A percentile compares a stretch with the other conserved stretches of the same genome.
Conservation (phyloP, 2,329 filamentous ascomycete species). For the Fusarium brachygibbosum region DNA sequence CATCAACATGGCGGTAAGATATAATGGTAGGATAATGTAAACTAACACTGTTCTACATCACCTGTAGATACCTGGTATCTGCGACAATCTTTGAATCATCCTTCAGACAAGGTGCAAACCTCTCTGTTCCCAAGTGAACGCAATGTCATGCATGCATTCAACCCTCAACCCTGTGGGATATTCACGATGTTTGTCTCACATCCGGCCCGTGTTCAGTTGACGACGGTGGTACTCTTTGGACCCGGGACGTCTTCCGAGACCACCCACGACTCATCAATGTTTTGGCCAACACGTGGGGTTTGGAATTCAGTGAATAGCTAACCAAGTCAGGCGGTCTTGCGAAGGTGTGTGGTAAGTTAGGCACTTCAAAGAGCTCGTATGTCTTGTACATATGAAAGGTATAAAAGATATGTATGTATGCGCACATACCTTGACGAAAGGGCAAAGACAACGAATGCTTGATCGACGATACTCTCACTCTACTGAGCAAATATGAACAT, state of each 20-base stretch:
- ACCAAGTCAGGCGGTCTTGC: not conserved
- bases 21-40: not conserved
- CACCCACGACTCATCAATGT: constrained; percentile 8
- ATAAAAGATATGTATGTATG: not conserved
- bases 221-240: constrained; percentile 1
- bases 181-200: constrained; percentile 15
- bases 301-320: not conserved
- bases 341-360: not conserved
- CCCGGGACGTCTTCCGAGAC: constrained; percentile 19
- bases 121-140: not conserved
- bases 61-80: not conserved
- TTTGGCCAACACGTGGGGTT: constrained; percentile 18
- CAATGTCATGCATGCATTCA: constrained; percentile 7
- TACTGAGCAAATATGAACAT: not conserved
- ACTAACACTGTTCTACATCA: not conserved
- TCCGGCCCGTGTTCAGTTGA: not conserved
- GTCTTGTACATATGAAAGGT: not conserved
- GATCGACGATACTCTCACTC: not conserved
- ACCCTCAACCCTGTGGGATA: constrained; percentile 10
- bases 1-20: not conserved
- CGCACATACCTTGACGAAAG: not conserved
- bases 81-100: not conserved
- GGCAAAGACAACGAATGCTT: not conserved
- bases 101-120: not conserved
- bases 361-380: too few relatives aligned